Evolutionary conservation across 176 grass and related monocot genomes (phyloP).

Genomic region (Raddia distichophylla): DNA sequence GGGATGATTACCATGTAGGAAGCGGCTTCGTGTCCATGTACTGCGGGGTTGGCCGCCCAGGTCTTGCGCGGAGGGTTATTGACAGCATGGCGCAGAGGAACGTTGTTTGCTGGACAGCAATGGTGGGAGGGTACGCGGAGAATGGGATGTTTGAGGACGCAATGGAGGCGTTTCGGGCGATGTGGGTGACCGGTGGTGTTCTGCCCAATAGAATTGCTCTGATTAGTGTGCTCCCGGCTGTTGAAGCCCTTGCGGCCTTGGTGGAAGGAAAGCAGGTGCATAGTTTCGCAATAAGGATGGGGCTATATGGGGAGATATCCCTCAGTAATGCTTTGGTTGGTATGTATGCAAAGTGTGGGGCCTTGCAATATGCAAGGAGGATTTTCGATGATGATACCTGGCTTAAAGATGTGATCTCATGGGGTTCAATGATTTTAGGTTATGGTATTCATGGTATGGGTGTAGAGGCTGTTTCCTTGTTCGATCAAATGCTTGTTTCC

Average conservation of each 20-base stretch:
- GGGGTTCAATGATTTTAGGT: conserved; percentile 61
- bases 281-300: conserved; percentile 42
- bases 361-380: conserved; percentile 52
- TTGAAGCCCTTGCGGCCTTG: conserved; percentile 41
- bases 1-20: conserved; percentile 54
- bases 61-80: conserved; percentile 41
- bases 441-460: conserved; percentile 69
- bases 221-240: conserved; percentile 57
- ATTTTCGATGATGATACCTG: conserved; percentile 62
- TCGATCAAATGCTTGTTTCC: conserved; percentile 55
- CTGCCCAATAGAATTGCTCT: conserved; percentile 52
- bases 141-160: conserved; percentile 48
- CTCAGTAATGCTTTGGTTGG: conserved; percentile 74
- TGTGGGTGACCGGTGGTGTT: conserved; percentile 41
- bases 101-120: conserved; percentile 56
- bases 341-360: conserved; percentile 62
- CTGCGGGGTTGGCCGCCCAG: conserved; percentile 25
- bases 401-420: conserved; percentile 71
- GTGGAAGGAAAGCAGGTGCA: conserved; percentile 57
- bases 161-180: conserved; percentile 47
- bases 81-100: conserved; percentile 48
- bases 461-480: conserved; percentile 56
- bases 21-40: conserved; percentile 75
- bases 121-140: conserved; percentile 64
- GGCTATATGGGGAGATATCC: conserved; percentile 30